A percentile compares a stretch with the other conserved stretches of the same genome.
These are phyloP conservation scores for Nepenthes alata DNA, from an alignment of 179 eudicot species.

Conservation along the genomic window DNA sequence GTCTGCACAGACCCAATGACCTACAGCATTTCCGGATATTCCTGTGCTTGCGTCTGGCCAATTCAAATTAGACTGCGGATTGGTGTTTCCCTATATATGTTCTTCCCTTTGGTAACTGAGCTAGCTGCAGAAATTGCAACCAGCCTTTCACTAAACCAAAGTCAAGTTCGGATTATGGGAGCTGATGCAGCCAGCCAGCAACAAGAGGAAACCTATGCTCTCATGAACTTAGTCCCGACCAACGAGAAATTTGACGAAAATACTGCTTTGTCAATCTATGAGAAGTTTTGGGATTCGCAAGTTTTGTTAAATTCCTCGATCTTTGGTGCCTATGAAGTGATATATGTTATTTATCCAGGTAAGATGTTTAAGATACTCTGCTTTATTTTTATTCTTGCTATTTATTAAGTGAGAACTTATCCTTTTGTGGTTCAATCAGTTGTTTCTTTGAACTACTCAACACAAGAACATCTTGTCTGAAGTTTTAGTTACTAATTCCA, in stretches of 20 bases:
- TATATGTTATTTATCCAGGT: constrained; percentile 90
- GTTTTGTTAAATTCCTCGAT: constrained; percentile 40
- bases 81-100: constrained; percentile 42
- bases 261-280: constrained; percentile 38
- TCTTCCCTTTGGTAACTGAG: constrained; percentile 73
- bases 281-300: constrained; percentile 64
- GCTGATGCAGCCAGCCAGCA: constrained; percentile 70
- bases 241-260: constrained; percentile 29
- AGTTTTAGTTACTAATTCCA: too few species aligned
- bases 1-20: constrained; percentile 74
- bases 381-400: neutral
- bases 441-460: neutral
- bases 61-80: constrained; percentile 57
- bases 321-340: constrained; percentile 73
- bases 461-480: too few species aligned
- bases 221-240: constrained; percentile 57
- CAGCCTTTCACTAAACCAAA: constrained; percentile 44
- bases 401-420: neutral
- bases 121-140: constrained; percentile 64
- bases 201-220: constrained; percentile 55
- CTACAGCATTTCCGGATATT: constrained; percentile 56
- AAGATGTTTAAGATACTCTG: neutral
- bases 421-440: neutral
- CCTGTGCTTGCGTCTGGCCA: constrained; percentile 93
- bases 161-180: constrained; percentile 90